Evolutionary conservation across 1,284 basidiomycete genomes (phyloP), one percentile per base, ranked within the genome.

Genomic region (Salmacisia buchloeana): DNA sequence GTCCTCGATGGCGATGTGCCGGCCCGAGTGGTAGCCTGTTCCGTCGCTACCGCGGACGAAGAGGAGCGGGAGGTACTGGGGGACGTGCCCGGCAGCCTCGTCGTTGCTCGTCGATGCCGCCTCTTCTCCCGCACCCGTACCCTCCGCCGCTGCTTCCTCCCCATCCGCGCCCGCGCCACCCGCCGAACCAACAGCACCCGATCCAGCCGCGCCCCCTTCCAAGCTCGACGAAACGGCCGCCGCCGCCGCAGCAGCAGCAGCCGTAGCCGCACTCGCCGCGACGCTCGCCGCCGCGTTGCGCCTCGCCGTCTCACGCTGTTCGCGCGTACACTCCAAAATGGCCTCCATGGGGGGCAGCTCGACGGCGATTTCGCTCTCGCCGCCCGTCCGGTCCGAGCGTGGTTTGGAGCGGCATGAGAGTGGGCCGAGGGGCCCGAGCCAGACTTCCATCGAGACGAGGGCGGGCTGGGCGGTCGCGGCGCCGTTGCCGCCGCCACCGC

Each of bases 371-470:
- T 68, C 67, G 0, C 67, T 64, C 61, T 72, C 71, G 27, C 49
- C 49, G 10, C 49, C 49, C 31, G 49, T 54, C 27, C 49, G 49
- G 15, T 54, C 49, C 49, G 49, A 54, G 3, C 49, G 49, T 13
- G 49, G 49, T 33, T 54, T 61, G 21, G 36, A 45, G 21, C 45
- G 34, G 3, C 9, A 63, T 1, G 46, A 9, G 35, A 94, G 83
- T 3, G 92, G 92, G 0, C 93, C 93, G 13, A 94, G 82, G 65
- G 89, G 89, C 27, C 93, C 93, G 4, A 94, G 84, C 82, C 93
- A 96, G 12, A 94, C 87, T 68, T 93, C 89, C 36, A 94, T 83
- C 2, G 90, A 86, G n/a, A 74, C 70, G 36, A 38, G 68, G 33
- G 59, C 57, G 54, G 84, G 84, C 63, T 86, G 85, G 29, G 82